Percentiles rank a stretch among this genome's conserved stretches.
Evolutionary conservation across 2,329 filamentous ascomycete genomes (phyloP).

Genomic region (Xylariales sp.): DNA sequence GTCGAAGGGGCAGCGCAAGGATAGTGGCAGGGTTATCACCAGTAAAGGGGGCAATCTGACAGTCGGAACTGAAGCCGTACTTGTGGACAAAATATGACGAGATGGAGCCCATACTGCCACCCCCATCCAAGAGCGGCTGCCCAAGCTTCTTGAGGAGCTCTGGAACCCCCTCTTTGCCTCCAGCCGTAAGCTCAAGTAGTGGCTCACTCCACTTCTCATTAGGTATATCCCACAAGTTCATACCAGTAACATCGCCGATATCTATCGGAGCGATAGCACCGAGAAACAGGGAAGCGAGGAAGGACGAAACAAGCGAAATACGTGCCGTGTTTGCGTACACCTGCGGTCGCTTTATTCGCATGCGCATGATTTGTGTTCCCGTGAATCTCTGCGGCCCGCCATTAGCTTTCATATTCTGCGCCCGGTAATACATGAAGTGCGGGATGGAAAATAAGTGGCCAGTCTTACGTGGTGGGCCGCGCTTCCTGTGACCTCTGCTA

Average conservation of each 20-base stretch:
- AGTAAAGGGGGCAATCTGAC: conserved; percentile 80
- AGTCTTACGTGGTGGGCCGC: conserved; percentile 85
- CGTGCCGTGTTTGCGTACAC: conserved; percentile 76
- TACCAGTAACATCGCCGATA: conserved; percentile 90
- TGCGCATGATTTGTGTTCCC: conserved; percentile 91
- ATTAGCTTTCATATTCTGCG: not conserved
- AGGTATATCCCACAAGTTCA: conserved; percentile 93
- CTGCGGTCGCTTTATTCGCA: conserved; percentile 73
- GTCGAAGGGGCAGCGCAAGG: conserved; percentile 79
- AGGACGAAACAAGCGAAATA: conserved; percentile 93
- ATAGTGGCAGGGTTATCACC: conserved; percentile 97
- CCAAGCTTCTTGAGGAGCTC: conserved; percentile 77
- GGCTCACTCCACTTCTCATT: conserved; percentile 68
- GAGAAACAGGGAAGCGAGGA: conserved; percentile 85
- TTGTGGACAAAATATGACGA: conserved; percentile 73
- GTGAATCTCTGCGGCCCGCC: conserved; percentile 69
- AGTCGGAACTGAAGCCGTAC: conserved; percentile 73
- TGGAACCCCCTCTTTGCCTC: conserved; percentile 49
- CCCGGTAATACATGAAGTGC: too few species aligned
- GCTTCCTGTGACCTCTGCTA: conserved; percentile 83
- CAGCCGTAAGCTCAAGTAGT: conserved; percentile 72
- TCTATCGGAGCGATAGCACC: conserved; percentile 85
- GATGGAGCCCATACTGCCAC: conserved; percentile 70
- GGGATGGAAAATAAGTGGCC: too few species aligned
- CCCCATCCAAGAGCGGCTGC: conserved; percentile 74